phyloP scores from a whole-genome alignment of 305 asterid genomes.

The Striga hermonthica region DNA sequence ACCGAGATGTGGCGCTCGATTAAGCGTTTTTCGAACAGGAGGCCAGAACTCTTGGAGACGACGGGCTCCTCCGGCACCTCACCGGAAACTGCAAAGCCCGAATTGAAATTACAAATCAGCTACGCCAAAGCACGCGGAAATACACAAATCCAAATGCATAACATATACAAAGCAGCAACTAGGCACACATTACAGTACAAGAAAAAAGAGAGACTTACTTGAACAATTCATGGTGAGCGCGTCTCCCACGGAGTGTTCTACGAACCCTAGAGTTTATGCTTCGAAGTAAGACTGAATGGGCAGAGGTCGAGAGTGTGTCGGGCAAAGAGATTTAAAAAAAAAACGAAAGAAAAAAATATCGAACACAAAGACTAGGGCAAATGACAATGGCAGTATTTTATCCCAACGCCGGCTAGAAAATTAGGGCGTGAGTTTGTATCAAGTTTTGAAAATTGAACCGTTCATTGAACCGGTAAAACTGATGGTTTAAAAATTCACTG shows the following conservation, averaged over 20 bases:
- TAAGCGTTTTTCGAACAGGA: conserved; percentile 82
- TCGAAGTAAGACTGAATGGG: conserved; percentile 6
- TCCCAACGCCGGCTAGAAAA: conserved; percentile 5
- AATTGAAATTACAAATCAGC: conserved; percentile 31
- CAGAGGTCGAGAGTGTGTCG: not conserved
- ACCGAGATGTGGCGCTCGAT: conserved; percentile 88
- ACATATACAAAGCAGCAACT: not conserved
- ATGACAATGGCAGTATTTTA: conserved; percentile 21
- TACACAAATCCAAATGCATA: not conserved
- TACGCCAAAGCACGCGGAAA: conserved; percentile 15
- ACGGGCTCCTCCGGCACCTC: conserved; percentile 99
- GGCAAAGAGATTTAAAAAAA: not conserved
- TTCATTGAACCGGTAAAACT: no score
- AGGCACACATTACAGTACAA: not conserved
- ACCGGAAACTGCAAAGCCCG: conserved; percentile 74
- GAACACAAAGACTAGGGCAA: conserved; percentile 21
- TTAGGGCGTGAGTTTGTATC: no score
- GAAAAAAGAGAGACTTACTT: conserved; percentile 43
- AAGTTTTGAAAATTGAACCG: no score
- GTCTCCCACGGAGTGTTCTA: conserved; percentile 13
- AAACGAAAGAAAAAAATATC: not conserved
- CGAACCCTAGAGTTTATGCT: conserved; percentile 46
- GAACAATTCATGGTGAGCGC: conserved; percentile 60
- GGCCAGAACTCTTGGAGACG: conserved; percentile 69
- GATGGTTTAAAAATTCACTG: no score